A percentile compares a stretch with the other conserved stretches of the same genome.
These are phyloP conservation scores for Tetrahymena malaccensis DNA, from an alignment of 73 alveolate genomes.

Conservation along the genomic window DNA sequence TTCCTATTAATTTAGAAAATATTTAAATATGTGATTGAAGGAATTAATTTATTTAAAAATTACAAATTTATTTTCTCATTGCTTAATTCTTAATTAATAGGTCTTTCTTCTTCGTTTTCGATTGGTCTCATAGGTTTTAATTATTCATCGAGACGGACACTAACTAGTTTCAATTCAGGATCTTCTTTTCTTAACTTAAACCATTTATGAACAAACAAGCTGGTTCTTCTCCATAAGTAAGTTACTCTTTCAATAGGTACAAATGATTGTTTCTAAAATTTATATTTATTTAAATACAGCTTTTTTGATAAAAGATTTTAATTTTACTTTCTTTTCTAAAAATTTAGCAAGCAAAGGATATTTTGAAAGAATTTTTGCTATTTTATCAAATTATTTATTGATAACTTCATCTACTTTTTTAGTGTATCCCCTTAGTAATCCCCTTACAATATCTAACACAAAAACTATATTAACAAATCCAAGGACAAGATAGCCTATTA, in stretches of 20 bases:
- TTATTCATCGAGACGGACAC: neutral
- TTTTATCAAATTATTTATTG: neutral
- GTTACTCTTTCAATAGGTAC: neutral
- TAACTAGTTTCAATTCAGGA: neutral
- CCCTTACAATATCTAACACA: neutral
- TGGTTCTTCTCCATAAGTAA: neutral
- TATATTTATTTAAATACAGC: neutral
- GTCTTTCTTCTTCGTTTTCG: neutral
- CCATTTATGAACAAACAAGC: neutral
- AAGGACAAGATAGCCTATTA: neutral
- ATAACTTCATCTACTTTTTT: neutral
- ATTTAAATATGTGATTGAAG: too few species aligned
- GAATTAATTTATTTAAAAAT: too few species aligned
- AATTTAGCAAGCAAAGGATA: neutral
- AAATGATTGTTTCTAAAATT: neutral
- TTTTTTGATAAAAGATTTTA: neutral
- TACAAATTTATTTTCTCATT: neutral
- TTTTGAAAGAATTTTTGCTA: neutral
- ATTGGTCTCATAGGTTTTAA: neutral
- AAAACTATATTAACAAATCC: slow-evolving; percentile 2
- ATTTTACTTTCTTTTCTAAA: neutral
- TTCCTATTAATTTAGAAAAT: neutral
- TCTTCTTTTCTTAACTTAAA: neutral
- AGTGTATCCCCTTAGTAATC: neutral
- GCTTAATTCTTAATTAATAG: neutral